These are phyloP conservation scores for Santalum album DNA, from an alignment of 164 flowering plant genomes.

Conservation along the genomic window DNA sequence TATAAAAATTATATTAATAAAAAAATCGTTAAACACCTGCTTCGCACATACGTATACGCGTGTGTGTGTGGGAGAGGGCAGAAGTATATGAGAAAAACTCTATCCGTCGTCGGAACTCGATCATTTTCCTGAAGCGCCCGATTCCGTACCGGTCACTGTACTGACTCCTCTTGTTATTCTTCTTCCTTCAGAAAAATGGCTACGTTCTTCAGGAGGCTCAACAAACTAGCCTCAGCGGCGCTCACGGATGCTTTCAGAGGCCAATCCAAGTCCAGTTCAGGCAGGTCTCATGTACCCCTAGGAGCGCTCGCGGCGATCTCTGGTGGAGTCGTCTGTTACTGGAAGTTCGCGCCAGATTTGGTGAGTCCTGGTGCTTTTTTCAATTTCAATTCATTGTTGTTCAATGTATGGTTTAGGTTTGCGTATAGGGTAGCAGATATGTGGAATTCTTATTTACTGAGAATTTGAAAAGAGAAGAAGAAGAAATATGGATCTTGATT, in stretches of 20 bases:
- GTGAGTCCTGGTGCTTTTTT: constrained; percentile 23
- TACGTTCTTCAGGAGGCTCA: constrained; percentile 37
- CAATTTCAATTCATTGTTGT: neutral
- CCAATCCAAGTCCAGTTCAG: constrained; percentile 22
- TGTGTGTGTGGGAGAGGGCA: no score
- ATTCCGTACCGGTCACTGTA: no score
- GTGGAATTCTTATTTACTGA: no score
- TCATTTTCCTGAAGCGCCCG: no score
- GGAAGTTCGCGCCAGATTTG: constrained; percentile 36
- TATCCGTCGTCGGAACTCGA: no score
- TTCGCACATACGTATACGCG: no score
- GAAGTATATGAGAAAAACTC: no score
- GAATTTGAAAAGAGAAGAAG: no score
- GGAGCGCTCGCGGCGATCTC: constrained; percentile 66
- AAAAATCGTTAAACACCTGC: no score
- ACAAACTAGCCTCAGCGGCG: constrained; percentile 36
- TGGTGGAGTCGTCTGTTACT: constrained; percentile 58
- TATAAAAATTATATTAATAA: no score
- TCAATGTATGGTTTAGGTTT: neutral
- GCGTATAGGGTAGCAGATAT: neutral
- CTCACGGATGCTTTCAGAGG: constrained; percentile 23
- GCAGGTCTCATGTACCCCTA: constrained; percentile 25
- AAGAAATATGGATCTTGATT: neutral
- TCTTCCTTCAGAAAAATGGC: no score
- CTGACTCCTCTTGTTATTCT: no score